A percentile compares a stretch with the other conserved stretches of the same genome.
phyloP scores from a whole-genome alignment of 768 basidiomycete species.

The Lactifluus volemus region DNA sequence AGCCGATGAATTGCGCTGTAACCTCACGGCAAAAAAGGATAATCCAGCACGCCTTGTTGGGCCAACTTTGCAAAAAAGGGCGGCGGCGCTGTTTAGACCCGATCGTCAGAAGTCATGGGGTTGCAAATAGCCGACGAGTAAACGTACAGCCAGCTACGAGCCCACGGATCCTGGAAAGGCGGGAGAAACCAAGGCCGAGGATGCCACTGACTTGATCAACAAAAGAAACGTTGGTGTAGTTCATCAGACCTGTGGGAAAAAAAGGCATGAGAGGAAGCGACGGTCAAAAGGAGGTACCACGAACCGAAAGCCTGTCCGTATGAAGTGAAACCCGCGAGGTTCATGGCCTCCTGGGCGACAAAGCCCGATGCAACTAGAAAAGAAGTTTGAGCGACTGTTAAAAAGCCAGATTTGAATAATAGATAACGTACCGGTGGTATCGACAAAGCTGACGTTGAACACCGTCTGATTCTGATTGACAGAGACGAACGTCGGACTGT shows the following conservation, averaged over 20 bases:
- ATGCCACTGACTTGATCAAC: constrained; percentile 60
- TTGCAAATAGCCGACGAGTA: not conserved
- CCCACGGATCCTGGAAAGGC: constrained; percentile 52
- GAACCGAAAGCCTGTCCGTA: constrained; percentile 60
- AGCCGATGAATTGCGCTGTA: constrained; percentile 44
- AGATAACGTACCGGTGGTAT: constrained; percentile 50
- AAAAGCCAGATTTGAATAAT: not conserved
- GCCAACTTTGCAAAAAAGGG: constrained; percentile 61
- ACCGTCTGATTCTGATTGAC: constrained; percentile 53
- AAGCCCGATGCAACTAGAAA: constrained; percentile 56
- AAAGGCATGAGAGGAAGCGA: not conserved
- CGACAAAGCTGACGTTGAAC: constrained; percentile 56
- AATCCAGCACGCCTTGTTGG: constrained; percentile 54
- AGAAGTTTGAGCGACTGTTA: not conserved
- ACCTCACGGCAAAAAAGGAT: constrained; percentile 71
- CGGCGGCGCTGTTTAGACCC: constrained; percentile 43
- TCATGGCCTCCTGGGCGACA: constrained; percentile 56
- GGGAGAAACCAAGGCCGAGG: constrained; percentile 67
- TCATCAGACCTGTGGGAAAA: constrained; percentile 44
- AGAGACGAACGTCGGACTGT: constrained; percentile 53
- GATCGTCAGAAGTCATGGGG: not conserved
- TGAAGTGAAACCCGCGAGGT: constrained; percentile 50
- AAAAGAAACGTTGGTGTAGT: constrained; percentile 53
- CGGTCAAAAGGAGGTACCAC: constrained; percentile 15
- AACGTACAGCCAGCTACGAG: constrained; percentile 41